These are phyloP conservation scores for Leishmania tropica DNA, from an alignment of 208 protist genomes.

Conservation along the genomic window DNA sequence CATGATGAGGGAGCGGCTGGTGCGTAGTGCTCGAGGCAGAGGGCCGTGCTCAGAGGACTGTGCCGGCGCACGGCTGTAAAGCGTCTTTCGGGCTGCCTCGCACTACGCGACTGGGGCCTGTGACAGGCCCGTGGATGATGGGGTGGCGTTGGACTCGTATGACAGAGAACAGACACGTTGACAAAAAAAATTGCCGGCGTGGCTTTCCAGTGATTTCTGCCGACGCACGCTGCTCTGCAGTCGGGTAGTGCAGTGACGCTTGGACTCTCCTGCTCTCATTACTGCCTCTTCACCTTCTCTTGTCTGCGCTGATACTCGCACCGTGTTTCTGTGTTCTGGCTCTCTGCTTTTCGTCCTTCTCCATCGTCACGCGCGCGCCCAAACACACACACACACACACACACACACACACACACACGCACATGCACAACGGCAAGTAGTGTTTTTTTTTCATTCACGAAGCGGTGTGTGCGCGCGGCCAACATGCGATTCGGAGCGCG, in stretches of 20 bases:
- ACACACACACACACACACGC: not conserved
- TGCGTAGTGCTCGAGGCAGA: not conserved
- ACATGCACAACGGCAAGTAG: not conserved
- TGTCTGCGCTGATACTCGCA: not conserved
- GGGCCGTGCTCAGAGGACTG: not conserved
- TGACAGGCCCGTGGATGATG: not conserved
- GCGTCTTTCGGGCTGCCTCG: not conserved
- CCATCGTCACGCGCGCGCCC: not conserved
- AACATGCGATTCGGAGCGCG: slow-evolving; percentile 2
- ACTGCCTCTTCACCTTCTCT: not conserved
- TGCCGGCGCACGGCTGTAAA: not conserved
- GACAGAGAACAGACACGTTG: not conserved
- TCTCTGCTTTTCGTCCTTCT: not conserved
- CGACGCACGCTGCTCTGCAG: not conserved
- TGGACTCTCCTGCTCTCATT: not conserved
- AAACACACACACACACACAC: not conserved
- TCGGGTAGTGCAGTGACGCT: not conserved
- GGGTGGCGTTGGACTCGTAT: too few species aligned
- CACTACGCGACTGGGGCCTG: not conserved
- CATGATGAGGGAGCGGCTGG: not conserved
- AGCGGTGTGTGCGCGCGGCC: not conserved
- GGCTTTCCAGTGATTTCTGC: not conserved
- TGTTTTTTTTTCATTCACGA: not conserved
- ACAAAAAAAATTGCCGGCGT: not conserved
- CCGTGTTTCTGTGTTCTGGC: not conserved